Evolutionary conservation across 1,284 basidiomycete species (phyloP), one percentile per base, ranked within the genome.

Genomic region (Phellopilus nigrolimitatus): DNA sequence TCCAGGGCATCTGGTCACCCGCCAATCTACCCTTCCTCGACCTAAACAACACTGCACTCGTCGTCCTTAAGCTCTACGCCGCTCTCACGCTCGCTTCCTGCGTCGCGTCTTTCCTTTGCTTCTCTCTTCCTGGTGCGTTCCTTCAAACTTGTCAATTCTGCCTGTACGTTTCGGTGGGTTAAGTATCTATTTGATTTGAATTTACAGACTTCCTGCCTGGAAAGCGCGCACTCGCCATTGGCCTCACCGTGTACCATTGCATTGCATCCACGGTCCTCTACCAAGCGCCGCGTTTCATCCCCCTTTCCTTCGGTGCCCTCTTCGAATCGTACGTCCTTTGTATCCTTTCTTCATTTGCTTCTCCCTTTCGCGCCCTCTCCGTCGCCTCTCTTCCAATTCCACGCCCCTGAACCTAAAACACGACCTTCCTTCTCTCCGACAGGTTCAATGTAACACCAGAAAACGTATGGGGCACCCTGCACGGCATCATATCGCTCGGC

Each of bases 151-250:
- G 10, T 21, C 10, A 10, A 13, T 28, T 13, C 13, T 19, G 13
- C 12, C 10, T 13, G 27, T 49, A 22, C 17, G 17, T 33, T 46
- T 28, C 4, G 3, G 3, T 12, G 8, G 8, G 7, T 42, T 25
- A 19, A 21, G 13, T 30, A 3, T 41, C 34, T 15, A 19, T 12
- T 3, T 24, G 22, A 33, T 25, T 36, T 49, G 28, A 45, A 24
- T 47, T 22, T 27, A 13, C 25, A 81, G 89, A 92, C 60, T 90
- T 88, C 66, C 69, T 91, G 3, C 90, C 90, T 0, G 88, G 88
- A 6, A 92, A 92, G 68, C 80, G 89, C 13, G 90, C 87, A 0
- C 68, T 89, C 2, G 89, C 86, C 0, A 81, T 91, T 44, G 79
- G 74, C 10, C 74, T 92, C 4, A 82, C 85, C 54, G 61, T 91